Evolutionary conservation across 2,329 filamentous ascomycete species (phyloP), one percentile per base, ranked within the genome.

Genomic region (Ceratocystis lukuohia): DNA sequence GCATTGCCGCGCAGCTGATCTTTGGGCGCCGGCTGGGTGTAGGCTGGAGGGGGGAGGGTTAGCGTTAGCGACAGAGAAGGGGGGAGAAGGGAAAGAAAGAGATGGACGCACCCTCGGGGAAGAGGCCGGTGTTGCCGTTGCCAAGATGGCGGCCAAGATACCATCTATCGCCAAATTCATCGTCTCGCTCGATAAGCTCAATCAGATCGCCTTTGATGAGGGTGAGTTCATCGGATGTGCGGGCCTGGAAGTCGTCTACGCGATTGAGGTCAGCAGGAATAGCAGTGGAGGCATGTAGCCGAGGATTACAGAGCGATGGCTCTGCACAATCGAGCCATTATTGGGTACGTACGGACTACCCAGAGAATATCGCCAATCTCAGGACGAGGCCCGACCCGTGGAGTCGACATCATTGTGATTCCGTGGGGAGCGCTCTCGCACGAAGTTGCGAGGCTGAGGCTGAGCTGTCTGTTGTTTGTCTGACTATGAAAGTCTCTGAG

Each of bases 151-250:
- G 84, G 69, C 86, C 89, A 72, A 93, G 75, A 74, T 89, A 95
- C 89, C 88, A 92, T 65, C 90, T 89, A 75, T 95, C 89, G 69
- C 88, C 88, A 74, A 94, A 95, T 74, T 94, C 89, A 74, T 94
- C 89, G 74, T 94, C 89, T 72, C 89, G 83, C 77, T 94, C 89
- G 70, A 93, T 84, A 69, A 95, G 78, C 77, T 93, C 88, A 69
- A 95, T 87, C 69, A 88, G 85, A 72, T 94, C 89, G 71, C 89
- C 92, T 73, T 95, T 95, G 66, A 84, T 80, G 70, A 99, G 81
- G 71, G 85, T 95, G 73, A 99, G 81, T 80, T 99, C 94, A 77
- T 99, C 94, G 67, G 89, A 88, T 75, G 91, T 95, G 71, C 94
- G 86, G 67, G 93, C 92, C 71, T 86, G 80, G 75, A 99, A 97